phyloP scores from a whole-genome alignment of 768 basidiomycete species.

The Asterophora parasitica region DNA sequence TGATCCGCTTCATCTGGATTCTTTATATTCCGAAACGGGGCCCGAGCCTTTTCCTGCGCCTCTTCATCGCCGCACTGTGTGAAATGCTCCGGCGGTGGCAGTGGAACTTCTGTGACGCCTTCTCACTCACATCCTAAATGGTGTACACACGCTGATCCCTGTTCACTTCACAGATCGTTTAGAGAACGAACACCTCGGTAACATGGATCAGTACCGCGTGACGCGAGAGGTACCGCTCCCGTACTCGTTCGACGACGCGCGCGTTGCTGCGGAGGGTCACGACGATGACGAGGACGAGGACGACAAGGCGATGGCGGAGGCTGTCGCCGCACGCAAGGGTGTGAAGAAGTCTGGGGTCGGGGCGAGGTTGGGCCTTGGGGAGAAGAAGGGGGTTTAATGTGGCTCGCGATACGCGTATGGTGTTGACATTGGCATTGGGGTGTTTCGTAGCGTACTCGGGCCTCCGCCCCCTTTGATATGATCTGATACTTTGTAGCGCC shows the following conservation, averaged over 20 bases:
- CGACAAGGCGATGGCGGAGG: too few relatives aligned
- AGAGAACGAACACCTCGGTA: slow-evolving; percentile 91
- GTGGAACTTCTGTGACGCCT: slow-evolving; percentile 96
- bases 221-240: slow-evolving; percentile 84
- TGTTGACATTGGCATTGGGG: too few relatives aligned
- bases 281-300: slow-evolving; percentile 19
- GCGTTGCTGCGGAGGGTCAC: slow-evolving; percentile 41
- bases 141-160: too few relatives aligned
- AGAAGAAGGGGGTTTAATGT: too few relatives aligned
- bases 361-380: too few relatives aligned
- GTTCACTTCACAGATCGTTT: slow-evolving; percentile 50
- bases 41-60: slow-evolving; percentile 46
- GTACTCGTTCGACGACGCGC: slow-evolving; percentile 56
- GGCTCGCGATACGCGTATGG: too few relatives aligned
- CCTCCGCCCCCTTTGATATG: too few relatives aligned
- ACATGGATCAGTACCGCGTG: slow-evolving; percentile 88
- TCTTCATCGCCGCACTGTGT: slow-evolving; percentile 63
- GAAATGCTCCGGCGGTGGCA: slow-evolving; percentile 80
- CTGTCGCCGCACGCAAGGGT: too few relatives aligned
- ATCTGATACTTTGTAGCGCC: too few relatives aligned
- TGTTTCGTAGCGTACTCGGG: too few relatives aligned
- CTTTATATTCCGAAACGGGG: slow-evolving; percentile 60
- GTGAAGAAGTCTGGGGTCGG: too few relatives aligned
- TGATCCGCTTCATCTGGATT: slow-evolving; percentile 81
- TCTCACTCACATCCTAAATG: too few relatives aligned